A percentile compares a stretch with the other conserved stretches of the same genome.
Conservation (phyloP, 192 early-diverging fungal genomes). For the Coemansia sp. region DNA sequence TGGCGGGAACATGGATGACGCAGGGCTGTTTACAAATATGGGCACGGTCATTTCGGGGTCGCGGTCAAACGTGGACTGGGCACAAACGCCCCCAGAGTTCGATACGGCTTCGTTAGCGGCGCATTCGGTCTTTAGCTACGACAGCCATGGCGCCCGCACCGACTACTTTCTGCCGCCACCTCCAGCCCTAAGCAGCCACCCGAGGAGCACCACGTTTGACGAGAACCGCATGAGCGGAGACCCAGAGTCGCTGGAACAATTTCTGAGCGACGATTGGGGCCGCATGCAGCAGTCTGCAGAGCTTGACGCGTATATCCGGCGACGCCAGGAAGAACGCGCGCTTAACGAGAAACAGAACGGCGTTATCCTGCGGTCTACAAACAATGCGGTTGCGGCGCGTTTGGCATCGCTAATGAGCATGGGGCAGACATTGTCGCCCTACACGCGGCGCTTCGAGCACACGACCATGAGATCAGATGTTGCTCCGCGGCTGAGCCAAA, state of each 20-base stretch:
- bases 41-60: neutral
- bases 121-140: neutral
- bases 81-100: conserved; percentile 3
- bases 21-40: neutral
- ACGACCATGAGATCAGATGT: conserved; percentile 71
- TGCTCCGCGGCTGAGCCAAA: conserved; percentile 23
- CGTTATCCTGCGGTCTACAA: conserved; percentile 68
- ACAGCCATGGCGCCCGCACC: neutral
- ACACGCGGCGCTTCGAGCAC: conserved; percentile 77
- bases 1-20: neutral
- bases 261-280: conserved; percentile 51
- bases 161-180: conserved; percentile 8
- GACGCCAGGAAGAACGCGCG: conserved; percentile 12
- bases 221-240: conserved; percentile 27
- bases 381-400: conserved; percentile 82
- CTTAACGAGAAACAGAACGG: conserved; percentile 35
- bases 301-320: conserved; percentile 18
- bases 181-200: conserved; percentile 8
- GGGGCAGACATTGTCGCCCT: conserved; percentile 87
- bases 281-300: conserved; percentile 41
- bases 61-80: neutral
- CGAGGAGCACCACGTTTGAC: conserved; percentile 38
- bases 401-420: conserved; percentile 79
- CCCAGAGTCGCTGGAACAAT: conserved; percentile 37
- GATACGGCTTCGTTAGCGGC: neutral